Evolutionary conservation across 2,329 filamentous ascomycete genomes (phyloP).

Genomic region (Fusarium sp.): DNA sequence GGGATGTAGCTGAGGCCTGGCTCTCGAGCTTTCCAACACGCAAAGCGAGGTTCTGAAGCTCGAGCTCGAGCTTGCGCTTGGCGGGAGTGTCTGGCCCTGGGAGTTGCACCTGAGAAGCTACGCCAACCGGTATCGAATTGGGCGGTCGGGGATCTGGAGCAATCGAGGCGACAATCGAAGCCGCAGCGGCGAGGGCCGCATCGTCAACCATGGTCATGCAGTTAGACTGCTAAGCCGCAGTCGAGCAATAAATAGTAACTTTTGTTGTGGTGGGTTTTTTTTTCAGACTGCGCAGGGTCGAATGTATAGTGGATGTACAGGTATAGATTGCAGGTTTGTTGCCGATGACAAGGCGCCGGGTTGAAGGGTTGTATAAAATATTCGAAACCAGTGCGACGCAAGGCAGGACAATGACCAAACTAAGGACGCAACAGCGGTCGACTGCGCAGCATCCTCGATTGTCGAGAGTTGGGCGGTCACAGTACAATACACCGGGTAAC

Average conservation of each 20-base stretch:
- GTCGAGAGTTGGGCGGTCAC: slow-evolving; percentile 21
- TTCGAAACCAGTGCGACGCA: slow-evolving; percentile 17
- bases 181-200: slow-evolving; percentile 66
- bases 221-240: slow-evolving; percentile 49
- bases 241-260: slow-evolving; percentile 32
- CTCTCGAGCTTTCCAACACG: slow-evolving; percentile 87
- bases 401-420: slow-evolving; percentile 31
- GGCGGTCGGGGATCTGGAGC: slow-evolving; percentile 60
- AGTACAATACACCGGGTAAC: slow-evolving; percentile 29
- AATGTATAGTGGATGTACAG: slow-evolving; percentile 12
- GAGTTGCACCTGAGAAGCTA: slow-evolving; percentile 71
- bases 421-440: slow-evolving; percentile 36
- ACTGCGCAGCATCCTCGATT: slow-evolving; percentile 42
- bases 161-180: slow-evolving; percentile 67
- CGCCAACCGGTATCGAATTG: slow-evolving; percentile 56
- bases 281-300: slow-evolving; percentile 17
- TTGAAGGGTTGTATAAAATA: slow-evolving; percentile 17
- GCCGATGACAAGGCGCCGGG: slow-evolving; percentile 12
- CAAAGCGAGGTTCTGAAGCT: slow-evolving; percentile 82
- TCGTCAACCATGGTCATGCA: slow-evolving; percentile 64
- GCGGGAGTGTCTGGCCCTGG: slow-evolving; percentile 81
- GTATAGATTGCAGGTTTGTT: slow-evolving; percentile 19
- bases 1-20: slow-evolving; percentile 73
- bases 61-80: slow-evolving; percentile 84
- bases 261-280: slow-evolving; percentile 5